Conservation (phyloP, 768 basidiomycete genomes). For the Terana coerulea region DNA sequence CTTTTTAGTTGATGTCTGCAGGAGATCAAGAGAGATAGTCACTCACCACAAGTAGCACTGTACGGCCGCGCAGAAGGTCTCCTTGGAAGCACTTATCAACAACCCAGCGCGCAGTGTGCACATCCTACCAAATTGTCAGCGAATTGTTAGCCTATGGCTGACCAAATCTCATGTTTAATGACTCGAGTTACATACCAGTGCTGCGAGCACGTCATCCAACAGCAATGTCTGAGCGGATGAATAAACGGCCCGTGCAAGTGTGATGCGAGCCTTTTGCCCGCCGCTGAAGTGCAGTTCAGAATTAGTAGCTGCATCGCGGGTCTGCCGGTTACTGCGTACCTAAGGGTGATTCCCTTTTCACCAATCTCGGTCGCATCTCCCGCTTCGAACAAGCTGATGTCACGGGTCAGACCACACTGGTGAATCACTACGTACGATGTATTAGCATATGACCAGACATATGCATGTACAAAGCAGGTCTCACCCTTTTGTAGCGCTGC, state of each 20-base stretch:
- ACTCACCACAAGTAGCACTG: conserved; percentile 46
- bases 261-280: conserved; percentile 43
- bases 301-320: conserved; percentile 39
- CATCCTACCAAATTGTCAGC: conserved; percentile 31
- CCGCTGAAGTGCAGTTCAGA: conserved; percentile 37
- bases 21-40: neutral
- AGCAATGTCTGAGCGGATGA: conserved; percentile 32
- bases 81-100: conserved; percentile 42
- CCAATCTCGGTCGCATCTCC: conserved; percentile 56
- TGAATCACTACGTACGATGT: conserved; percentile 23
- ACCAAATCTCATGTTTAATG: too few species aligned
- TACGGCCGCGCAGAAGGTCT: conserved; percentile 40
- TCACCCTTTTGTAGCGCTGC: conserved; percentile 24
- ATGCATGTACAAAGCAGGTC: neutral
- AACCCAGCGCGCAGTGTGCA: conserved; percentile 45
- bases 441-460: neutral
- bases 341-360: conserved; percentile 39
- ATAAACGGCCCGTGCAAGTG: conserved; percentile 39
- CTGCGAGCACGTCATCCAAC: conserved; percentile 33
- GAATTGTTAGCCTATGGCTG: too few species aligned
- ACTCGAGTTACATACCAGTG: conserved; percentile 39
- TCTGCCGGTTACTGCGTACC: conserved; percentile 10
- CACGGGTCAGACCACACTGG: conserved; percentile 40
- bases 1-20: neutral
- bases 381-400: conserved; percentile 45